Percentiles rank a stretch among this genome's conserved stretches.
Conservation (phyloP, 805 yeast genomes). For the Naumovozyma dairenensis region DNA sequence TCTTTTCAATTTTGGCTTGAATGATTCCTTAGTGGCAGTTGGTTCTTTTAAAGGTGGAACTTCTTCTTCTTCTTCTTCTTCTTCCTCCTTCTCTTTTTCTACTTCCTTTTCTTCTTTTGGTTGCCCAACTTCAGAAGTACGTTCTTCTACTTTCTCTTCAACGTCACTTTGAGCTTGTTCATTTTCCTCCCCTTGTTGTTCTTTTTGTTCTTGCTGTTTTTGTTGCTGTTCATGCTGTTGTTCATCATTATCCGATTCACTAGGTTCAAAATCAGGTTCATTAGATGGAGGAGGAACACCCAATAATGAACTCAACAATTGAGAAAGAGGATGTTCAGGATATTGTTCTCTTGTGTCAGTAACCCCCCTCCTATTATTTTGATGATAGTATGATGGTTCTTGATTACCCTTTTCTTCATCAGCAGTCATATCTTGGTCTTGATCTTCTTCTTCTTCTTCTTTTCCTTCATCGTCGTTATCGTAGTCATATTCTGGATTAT, state of each 20-base stretch:
- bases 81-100: slow-evolving; percentile 4
- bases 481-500: slow-evolving; percentile 24
- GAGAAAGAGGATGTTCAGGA: slow-evolving; percentile 9
- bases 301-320: slow-evolving; percentile 14
- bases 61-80: slow-evolving; percentile 4
- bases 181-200: slow-evolving; percentile 3
- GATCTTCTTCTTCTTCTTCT: slow-evolving; percentile 10
- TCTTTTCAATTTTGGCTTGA: slow-evolving; percentile 4
- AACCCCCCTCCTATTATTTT: slow-evolving; percentile 17
- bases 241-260: neutral
- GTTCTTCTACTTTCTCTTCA: neutral
- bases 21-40: neutral
- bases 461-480: slow-evolving; percentile 28
- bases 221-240: slow-evolving; percentile 11
- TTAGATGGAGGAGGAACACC: slow-evolving; percentile 11
- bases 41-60: neutral
- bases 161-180: slow-evolving; percentile 1
- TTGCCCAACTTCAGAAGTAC: neutral
- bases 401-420: slow-evolving; percentile 3
- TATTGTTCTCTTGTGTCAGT: slow-evolving; percentile 6
- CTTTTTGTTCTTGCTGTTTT: slow-evolving; percentile 12
- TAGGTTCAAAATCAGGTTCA: slow-evolving; percentile 7
- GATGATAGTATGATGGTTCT: slow-evolving; percentile 21
- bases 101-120: neutral
- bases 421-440: slow-evolving; percentile 3